Evolutionary conservation across 768 basidiomycete species (phyloP).

Genomic region (Sistotremastrum niveocremeum): DNA sequence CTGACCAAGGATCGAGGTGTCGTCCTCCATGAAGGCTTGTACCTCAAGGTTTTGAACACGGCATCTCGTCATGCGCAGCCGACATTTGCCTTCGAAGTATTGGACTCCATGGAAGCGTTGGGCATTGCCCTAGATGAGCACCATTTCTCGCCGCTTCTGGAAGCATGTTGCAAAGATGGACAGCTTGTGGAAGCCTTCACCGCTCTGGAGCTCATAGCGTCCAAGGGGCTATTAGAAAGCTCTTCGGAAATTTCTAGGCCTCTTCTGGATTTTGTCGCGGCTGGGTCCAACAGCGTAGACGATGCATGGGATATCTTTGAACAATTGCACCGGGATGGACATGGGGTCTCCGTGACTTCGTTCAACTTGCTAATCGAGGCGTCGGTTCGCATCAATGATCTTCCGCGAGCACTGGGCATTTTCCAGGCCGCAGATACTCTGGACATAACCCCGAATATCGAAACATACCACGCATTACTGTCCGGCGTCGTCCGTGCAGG

Average conservation of each 20-base stretch:
- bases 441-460: conserved; percentile 38
- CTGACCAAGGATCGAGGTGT: conserved; percentile 37
- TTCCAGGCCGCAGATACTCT: conserved; percentile 52
- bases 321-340: conserved; percentile 38
- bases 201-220: conserved; percentile 46
- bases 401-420: conserved; percentile 66
- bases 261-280: conserved; percentile 34
- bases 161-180: conserved; percentile 48
- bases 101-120: conserved; percentile 38
- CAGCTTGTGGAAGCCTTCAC: conserved; percentile 51
- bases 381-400: conserved; percentile 42
- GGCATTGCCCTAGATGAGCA: conserved; percentile 45
- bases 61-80: conserved; percentile 63
- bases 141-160: conserved; percentile 67
- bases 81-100: conserved; percentile 51
- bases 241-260: conserved; percentile 37
- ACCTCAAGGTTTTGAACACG: conserved; percentile 53
- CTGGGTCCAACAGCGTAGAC: conserved; percentile 43
- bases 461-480: conserved; percentile 59
- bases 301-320: conserved; percentile 50
- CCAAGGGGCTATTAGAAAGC: conserved; percentile 31
- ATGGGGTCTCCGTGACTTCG: conserved; percentile 39
- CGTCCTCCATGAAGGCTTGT: conserved; percentile 62
- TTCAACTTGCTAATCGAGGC: conserved; percentile 59
- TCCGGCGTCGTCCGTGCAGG: conserved; percentile 43